Percentiles rank a stretch among this genome's conserved stretches.
Conservation (phyloP, 768 basidiomycete species). For the Roridomyces roridus region DNA sequence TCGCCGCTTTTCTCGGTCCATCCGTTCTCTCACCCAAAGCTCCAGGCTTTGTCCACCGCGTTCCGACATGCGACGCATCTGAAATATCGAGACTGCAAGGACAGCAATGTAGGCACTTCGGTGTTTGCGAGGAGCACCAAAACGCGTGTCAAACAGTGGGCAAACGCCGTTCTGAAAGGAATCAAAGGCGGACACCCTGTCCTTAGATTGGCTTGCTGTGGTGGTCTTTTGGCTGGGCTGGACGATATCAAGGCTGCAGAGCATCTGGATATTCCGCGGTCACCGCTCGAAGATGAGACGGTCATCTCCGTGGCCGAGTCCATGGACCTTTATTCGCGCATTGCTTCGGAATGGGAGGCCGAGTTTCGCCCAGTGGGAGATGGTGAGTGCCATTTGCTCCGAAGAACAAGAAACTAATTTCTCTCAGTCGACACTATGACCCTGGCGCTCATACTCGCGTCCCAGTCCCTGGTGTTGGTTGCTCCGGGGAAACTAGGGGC, state of each 20-base stretch:
- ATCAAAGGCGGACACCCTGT: conserved; percentile 71
- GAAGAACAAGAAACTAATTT: neutral
- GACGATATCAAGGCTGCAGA: conserved; percentile 54
- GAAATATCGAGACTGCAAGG: conserved; percentile 49
- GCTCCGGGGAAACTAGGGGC: conserved; percentile 61
- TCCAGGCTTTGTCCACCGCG: conserved; percentile 57
- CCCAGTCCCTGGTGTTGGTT: conserved; percentile 65
- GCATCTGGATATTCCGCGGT: conserved; percentile 38
- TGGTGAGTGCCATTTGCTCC: conserved; percentile 32
- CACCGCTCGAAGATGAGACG: conserved; percentile 65
- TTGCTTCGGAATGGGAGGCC: conserved; percentile 59
- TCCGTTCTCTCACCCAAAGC: conserved; percentile 50
- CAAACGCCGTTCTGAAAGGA: conserved; percentile 56
- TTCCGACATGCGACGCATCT: conserved; percentile 68
- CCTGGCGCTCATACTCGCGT: conserved; percentile 59
- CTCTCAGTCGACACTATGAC: conserved; percentile 51
- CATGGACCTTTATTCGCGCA: conserved; percentile 59
- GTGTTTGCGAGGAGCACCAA: conserved; percentile 46
- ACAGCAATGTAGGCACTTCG: conserved; percentile 37
- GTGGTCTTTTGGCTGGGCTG: conserved; percentile 69
- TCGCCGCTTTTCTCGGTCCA: conserved; percentile 57
- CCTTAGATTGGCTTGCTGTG: conserved; percentile 64
- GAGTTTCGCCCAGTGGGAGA: conserved; percentile 67
- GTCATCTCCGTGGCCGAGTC: conserved; percentile 77
- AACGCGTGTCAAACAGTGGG: conserved; percentile 57